A percentile compares a stretch with the other conserved stretches of the same genome.
phyloP scores from a whole-genome alignment of 805 yeast species.

The Cyberlindnera euphorbiae region DNA sequence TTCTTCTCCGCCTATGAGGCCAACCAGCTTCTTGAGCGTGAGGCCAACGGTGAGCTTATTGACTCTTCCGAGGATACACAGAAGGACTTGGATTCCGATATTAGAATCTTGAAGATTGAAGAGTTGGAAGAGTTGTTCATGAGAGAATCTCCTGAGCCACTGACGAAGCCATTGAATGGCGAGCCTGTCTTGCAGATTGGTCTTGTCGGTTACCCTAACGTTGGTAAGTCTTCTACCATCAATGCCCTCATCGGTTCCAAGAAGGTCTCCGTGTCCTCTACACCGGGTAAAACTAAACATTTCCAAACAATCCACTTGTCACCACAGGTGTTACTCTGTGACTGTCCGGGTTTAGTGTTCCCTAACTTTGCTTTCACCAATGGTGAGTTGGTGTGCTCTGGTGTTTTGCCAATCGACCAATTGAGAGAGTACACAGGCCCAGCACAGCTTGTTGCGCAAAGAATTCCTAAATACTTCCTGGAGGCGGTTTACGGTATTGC shows the following conservation, averaged over 20 bases:
- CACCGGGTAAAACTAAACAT: constrained; percentile 99
- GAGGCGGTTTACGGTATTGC: constrained; percentile 94
- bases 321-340: constrained; percentile 81
- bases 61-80: constrained; percentile 20
- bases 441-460: constrained; percentile 71
- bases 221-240: constrained; percentile 95
- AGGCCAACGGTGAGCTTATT: constrained; percentile 36
- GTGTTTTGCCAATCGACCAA: constrained; percentile 98
- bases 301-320: constrained; percentile 92
- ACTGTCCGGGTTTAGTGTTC: constrained; percentile 98
- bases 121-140: constrained; percentile 81
- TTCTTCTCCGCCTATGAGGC: constrained; percentile 92
- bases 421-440: constrained; percentile 91
- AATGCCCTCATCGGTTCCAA: constrained; percentile 95
- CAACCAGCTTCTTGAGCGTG: constrained; percentile 65
- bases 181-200: constrained; percentile 80
- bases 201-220: constrained; percentile 95
- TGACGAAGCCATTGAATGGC: constrained; percentile 51
- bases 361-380: constrained; percentile 96
- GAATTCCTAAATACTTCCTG: constrained; percentile 82
- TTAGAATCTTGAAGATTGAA: constrained; percentile 72
- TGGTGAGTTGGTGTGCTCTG: constrained; percentile 95
- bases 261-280: constrained; percentile 95
- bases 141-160: constrained; percentile 68
- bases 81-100: constrained; percentile 39